phyloP scores from a whole-genome alignment of 345 rosid species.

The Eucalyptus brandiana region DNA sequence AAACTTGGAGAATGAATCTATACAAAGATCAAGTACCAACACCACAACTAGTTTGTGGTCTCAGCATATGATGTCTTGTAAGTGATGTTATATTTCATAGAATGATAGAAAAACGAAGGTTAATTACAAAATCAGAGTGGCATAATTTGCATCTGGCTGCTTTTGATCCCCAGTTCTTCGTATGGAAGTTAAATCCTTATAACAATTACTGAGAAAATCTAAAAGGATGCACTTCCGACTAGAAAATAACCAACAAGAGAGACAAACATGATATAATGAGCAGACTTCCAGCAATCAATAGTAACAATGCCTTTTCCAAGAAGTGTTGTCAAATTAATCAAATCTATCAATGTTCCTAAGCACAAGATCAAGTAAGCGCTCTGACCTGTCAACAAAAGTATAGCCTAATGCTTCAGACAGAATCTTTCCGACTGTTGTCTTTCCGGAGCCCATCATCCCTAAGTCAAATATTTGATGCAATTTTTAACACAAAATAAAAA shows the following conservation, averaged over 20 bases:
- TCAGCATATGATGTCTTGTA: neutral
- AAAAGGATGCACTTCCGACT: neutral
- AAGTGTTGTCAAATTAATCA: neutral
- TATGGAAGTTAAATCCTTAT: neutral
- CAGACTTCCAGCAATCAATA: neutral
- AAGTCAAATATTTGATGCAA: neutral
- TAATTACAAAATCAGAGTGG: neutral
- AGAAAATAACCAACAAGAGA: neutral
- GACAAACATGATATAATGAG: neutral
- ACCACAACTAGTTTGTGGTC: neutral
- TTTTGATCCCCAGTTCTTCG: neutral
- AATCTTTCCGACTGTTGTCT: slow-evolving; percentile 34
- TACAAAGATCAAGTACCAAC: neutral
- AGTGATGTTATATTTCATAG: neutral
- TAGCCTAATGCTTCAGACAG: slow-evolving; percentile 24
- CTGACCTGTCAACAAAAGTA: slow-evolving; percentile 35
- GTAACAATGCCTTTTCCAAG: neutral
- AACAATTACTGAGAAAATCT: neutral
- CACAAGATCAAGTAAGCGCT: neutral
- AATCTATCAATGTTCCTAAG: neutral
- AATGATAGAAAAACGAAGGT: neutral
- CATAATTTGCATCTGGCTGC: neutral
- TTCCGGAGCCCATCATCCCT: slow-evolving; percentile 58
- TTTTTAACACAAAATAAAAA: neutral
- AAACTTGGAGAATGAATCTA: neutral